Evolutionary conservation across 192 early-diverging fungal species (phyloP), one percentile per base, ranked within the genome.

Genomic region (Entomortierella chlamydospora): DNA sequence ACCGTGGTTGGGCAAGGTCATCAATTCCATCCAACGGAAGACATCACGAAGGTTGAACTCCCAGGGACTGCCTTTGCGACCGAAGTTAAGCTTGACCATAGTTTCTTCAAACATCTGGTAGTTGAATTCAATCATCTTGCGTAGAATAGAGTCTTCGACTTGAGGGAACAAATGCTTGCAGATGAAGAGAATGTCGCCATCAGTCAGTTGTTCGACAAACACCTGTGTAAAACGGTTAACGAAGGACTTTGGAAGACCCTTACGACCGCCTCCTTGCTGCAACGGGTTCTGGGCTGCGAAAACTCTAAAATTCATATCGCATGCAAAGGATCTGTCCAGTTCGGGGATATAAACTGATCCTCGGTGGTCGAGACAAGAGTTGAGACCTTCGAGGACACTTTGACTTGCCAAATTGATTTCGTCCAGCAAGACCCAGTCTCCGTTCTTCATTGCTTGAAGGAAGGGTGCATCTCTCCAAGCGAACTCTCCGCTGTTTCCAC

Each of bases 1-100:
- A 11, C 74, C 78, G 25, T 81, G 61, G 49, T 83, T 70, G 0
- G 76, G 63, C 57, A 85, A 84, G n/a, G 83, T 74, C 76, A 93
- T 87, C 23, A 98, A 80, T 42, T 98, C 94, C 64, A 99, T 85
- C 91, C 97, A 97, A 31, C 98, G 91, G 79, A 94, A 89, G 29
- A 97, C 92, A 85, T 99, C 98, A n/a, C 98, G 93, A 68, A 99
- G 77, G 69, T 99, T 99, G 81, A 98, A 99, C 70, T 99, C 98
- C 98, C 98, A 99, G 2, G 98, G 98, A 18, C 88, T 83, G 13
- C 98, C 98, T 2, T 85, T 82, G 4, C 88, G 82, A 25, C 83
- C 86, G 87, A 97, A 97, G 51, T 71, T 67, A 25, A 94, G 88
- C 52, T 87, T 84, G 50, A 87, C 87, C 91, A 95, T 96, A 0